These are phyloP conservation scores for Auriscalpium microsporum DNA, from an alignment of 768 basidiomycete genomes.

Conservation along the genomic window DNA sequence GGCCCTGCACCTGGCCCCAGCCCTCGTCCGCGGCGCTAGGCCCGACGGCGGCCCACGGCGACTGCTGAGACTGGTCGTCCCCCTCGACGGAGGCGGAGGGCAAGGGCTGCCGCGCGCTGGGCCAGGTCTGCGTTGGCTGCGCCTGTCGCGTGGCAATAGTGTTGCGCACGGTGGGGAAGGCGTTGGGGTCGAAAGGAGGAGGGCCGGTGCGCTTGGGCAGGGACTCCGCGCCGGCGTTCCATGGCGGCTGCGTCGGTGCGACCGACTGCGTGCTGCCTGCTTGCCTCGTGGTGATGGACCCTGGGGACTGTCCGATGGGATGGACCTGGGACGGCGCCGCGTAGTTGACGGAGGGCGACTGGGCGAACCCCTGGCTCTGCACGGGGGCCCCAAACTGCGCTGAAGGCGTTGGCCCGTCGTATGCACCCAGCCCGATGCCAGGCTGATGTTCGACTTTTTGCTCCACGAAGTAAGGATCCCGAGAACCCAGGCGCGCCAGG, in stretches of 20 bases:
- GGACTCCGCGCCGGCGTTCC: constrained; percentile 7
- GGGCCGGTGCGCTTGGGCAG: constrained; percentile 11
- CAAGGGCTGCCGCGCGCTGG: constrained; percentile 7
- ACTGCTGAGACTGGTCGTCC: constrained; percentile 27
- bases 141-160: constrained; percentile 8
- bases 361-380: constrained; percentile 8
- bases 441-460: constrained; percentile 4
- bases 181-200: constrained; percentile 9
- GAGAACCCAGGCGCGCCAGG: constrained; percentile 11
- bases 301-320: not conserved
- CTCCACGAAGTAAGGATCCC: constrained; percentile 8
- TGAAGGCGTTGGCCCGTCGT: constrained; percentile 2
- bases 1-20: constrained; percentile 34
- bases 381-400: constrained; percentile 11
- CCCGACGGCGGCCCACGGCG: constrained; percentile 48
- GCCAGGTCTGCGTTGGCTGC: constrained; percentile 15
- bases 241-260: constrained; percentile 4
- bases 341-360: constrained; percentile 10
- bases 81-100: constrained; percentile 12
- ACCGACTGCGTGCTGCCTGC: not conserved
- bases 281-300: not conserved
- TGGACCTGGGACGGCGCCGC: not conserved
- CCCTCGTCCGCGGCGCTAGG: constrained; percentile 37
- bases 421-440: constrained; percentile 9
- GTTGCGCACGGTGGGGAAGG: constrained; percentile 12